Base-by-base conservation (phyloP, 345 rosid genomes). In the Theobroma cacao region DNA sequence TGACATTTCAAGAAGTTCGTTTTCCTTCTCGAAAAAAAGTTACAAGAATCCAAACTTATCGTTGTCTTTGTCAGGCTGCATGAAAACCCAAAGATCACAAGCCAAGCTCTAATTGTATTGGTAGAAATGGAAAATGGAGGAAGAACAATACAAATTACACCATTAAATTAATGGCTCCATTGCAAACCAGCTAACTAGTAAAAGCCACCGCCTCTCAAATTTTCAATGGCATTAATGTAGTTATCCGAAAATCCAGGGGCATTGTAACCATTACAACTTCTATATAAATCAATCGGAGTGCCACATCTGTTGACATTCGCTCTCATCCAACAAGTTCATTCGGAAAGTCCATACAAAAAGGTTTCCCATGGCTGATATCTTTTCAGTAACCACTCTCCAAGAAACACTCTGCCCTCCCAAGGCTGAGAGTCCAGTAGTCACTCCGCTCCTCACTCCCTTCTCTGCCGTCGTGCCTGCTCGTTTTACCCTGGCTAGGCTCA, bases 391-490 rank as follows among this genome's bases (percentile, higher is more conserved):
- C 26, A 8, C 78, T 41, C 45, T 56, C 20, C 77, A 76, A 0
- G 50, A 64, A 65, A 45, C 65, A 56, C 66, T 43, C 47, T 38
- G 24, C 78, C 72, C 3, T 56, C 45, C 58, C 75, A 75, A 8
- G 22, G 22, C 80, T 9, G 31, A 38, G 22, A 62, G 62, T 18
- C 65, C 47, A 1, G 56, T 12, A 15, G 66, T 18, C n/a, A 15
- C 62, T 71, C 48, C 83, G 5, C 40, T 7, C 28, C 75, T 62
- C 53, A 74, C 85, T 15, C 88, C 83, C 10, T 83, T 81, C 81
- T 79, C 86, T 5, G 85, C 88, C 1, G 70, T 81, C 34, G 82
- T 81, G 14, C 86, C 85, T 4, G 20, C 82, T 38, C 81, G 30
- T 18, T 70, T 79, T 11, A 30, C 56, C 15, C 26, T 77, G 60